Base-by-base conservation (phyloP, 2,329 filamentous ascomycete genomes). In the Aspergillus ochraceoroseus region DNA sequence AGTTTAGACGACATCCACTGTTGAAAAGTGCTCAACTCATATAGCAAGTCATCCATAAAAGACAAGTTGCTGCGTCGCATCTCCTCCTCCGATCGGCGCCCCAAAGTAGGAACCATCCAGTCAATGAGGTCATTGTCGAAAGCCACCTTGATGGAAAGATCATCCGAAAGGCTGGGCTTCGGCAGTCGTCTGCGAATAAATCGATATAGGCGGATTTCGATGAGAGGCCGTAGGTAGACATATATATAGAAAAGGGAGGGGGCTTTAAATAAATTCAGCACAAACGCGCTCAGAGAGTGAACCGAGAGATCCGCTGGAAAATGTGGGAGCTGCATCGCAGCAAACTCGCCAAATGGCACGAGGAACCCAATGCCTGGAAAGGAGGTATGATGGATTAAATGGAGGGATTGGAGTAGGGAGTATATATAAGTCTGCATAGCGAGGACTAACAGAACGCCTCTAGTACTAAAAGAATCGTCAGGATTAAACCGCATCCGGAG, bases 371-470 rank as follows among this genome's bases (percentile, higher is more conserved):
- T 19, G 12, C 57, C 52, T 5, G 64, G 66, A 7, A 64, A 49
- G 6, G 56, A 46, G 32, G 55, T 52, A 18, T 58, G 43, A 14
- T 61, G 62, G 12, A 70, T 49, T 13, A 71, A 55, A 26, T 65
- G 62, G 18, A 70, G 60, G 13, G 61, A 61, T 44, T 71, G 68
- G 12, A 71, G 54, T 11, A 68, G 44, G 14, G 66, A 65, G 41
- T 67, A 68, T 55, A 69, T 63, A 41, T 70, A 64, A 17, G 62
- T 55, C 44, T 70, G 66, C 33, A 67, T 57, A 18, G 66, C 62
- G 7, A 69, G 42, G 11, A 64, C 48, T 33, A 67, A 62, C 23
- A 68, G 49, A 2, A 53, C 51, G 15, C 58, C 54, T 47, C 59
- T 58, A 14, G 61, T 45, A 22, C 68, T 71, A 32, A 15, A 25